A percentile compares a stretch with the other conserved stretches of the same genome.
These are phyloP conservation scores for Amauroascus verrucosus DNA, from an alignment of 2,329 filamentous ascomycete genomes.

Conservation along the genomic window DNA sequence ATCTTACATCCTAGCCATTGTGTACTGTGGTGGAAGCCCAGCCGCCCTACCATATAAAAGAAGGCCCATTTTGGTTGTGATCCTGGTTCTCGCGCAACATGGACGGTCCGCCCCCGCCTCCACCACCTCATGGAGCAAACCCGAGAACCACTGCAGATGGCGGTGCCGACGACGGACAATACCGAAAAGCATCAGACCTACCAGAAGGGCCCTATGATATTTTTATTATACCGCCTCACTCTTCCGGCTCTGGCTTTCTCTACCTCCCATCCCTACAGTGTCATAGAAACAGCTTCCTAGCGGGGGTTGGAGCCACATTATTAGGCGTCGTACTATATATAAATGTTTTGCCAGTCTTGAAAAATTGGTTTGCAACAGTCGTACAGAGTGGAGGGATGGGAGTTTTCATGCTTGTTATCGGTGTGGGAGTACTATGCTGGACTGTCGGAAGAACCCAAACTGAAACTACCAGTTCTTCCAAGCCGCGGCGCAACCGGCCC, in stretches of 20 bases:
- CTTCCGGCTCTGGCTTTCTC: constrained; percentile 76
- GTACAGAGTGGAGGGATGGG: constrained; percentile 63
- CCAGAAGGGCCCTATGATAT: constrained; percentile 93
- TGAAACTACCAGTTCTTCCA: constrained; percentile 29
- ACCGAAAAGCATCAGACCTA: constrained; percentile 47
- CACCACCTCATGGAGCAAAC: constrained; percentile 73
- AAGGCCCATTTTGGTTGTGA: not conserved
- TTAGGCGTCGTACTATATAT: constrained; percentile 62
- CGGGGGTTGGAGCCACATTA: constrained; percentile 70
- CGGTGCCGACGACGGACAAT: constrained; percentile 17
- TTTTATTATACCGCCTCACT: constrained; percentile 90
- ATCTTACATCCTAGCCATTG: not conserved
- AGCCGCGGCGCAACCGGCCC: constrained; percentile 14
- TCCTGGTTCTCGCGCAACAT: constrained; percentile 17
- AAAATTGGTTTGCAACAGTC: constrained; percentile 61
- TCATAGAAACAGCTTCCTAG: constrained; percentile 81
- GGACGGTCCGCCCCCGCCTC: constrained; percentile 49
- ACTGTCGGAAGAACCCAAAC: constrained; percentile 56
- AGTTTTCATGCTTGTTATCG: constrained; percentile 59
- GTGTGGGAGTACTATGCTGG: constrained; percentile 70
- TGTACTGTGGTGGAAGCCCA: not conserved
- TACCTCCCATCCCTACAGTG: constrained; percentile 85
- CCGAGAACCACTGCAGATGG: constrained; percentile 49
- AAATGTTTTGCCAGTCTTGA: constrained; percentile 61
- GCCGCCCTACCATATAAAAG: not conserved